A percentile compares a stretch with the other conserved stretches of the same genome.
These are phyloP conservation scores for Azolla pinnata DNA, from an alignment of 75 land plant genomes.

Conservation along the genomic window DNA sequence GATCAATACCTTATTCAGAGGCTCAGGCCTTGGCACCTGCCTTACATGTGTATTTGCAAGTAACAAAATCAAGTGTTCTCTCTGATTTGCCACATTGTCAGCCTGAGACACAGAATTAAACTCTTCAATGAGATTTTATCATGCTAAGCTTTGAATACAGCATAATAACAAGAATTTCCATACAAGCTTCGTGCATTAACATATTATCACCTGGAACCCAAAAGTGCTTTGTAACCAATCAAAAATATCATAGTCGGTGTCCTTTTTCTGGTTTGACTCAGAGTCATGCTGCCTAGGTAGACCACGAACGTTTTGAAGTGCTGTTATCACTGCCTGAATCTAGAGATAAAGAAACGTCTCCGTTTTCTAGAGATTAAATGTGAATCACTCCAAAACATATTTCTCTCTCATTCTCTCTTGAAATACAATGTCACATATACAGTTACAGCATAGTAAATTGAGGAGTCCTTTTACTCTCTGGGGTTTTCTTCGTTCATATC, in stretches of 20 bases:
- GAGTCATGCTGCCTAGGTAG: slow-evolving; percentile 61
- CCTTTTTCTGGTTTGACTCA: slow-evolving; percentile 25
- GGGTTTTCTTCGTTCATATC: too few species aligned
- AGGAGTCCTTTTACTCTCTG: too few species aligned
- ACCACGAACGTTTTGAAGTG: slow-evolving; percentile 77
- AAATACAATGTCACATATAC: too few species aligned
- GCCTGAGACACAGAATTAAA: slow-evolving; percentile 38
- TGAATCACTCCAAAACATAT: too few species aligned
- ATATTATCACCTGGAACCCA: slow-evolving; percentile 79
- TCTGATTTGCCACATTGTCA: slow-evolving; percentile 90
- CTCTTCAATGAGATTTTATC: background rate
- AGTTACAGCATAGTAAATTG: too few species aligned
- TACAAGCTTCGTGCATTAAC: background rate
- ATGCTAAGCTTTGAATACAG: background rate
- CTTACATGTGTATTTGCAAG: slow-evolving; percentile 95
- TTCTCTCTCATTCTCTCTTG: too few species aligned
- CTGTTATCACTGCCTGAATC: slow-evolving; percentile 78
- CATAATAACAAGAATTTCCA: background rate
- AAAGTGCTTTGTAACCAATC: slow-evolving; percentile 98
- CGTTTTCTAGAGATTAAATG: too few species aligned
- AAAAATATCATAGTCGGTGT: slow-evolving; percentile 65
- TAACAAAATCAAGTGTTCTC: slow-evolving; percentile 91
- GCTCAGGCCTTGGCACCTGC: slow-evolving; percentile 56
- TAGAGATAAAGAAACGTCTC: slow-evolving; percentile 23
- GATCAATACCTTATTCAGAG: slow-evolving; percentile 48